A percentile compares a stretch with the other conserved stretches of the same genome.
Evolutionary conservation across 2,329 filamentous ascomycete genomes (phyloP).

Genomic region (Dendrostoma leiphaemia): DNA sequence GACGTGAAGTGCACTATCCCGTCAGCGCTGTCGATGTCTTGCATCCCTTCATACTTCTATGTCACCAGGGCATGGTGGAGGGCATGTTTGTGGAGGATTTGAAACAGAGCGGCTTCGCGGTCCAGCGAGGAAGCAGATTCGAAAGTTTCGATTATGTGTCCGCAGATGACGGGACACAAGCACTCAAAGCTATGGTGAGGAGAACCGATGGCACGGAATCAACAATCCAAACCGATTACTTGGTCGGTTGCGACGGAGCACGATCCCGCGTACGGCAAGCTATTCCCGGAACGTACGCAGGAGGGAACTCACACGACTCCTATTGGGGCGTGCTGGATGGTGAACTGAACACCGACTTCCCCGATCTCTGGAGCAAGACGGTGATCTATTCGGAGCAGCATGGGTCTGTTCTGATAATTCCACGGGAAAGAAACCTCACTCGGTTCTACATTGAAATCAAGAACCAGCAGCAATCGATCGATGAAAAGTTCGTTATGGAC

Average conservation of each 20-base stretch:
- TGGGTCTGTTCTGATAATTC: slow-evolving; percentile 70
- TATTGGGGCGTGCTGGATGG: slow-evolving; percentile 73
- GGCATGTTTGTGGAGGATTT: slow-evolving; percentile 56
- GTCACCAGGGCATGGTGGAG: slow-evolving; percentile 61
- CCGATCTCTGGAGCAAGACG: slow-evolving; percentile 73
- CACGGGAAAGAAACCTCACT: slow-evolving; percentile 70
- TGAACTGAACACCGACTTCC: slow-evolving; percentile 68
- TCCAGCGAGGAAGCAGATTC: slow-evolving; percentile 33
- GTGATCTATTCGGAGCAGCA: slow-evolving; percentile 65
- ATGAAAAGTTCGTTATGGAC: slow-evolving; percentile 69
- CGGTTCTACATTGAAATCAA: slow-evolving; percentile 60
- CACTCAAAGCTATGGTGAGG: slow-evolving; percentile 39
- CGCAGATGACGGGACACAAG: slow-evolving; percentile 28
- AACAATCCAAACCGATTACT: slow-evolving; percentile 19
- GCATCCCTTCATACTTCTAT: slow-evolving; percentile 32
- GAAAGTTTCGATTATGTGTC: slow-evolving; percentile 28
- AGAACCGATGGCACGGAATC: slow-evolving; percentile 29
- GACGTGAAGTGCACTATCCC: slow-evolving; percentile 30
- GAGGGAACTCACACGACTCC: slow-evolving; percentile 51
- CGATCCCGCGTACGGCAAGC: slow-evolving; percentile 67
- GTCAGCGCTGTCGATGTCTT: slow-evolving; percentile 29
- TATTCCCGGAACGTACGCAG: slow-evolving; percentile 56
- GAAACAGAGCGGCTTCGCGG: slow-evolving; percentile 44
- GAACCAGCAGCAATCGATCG: slow-evolving; percentile 35
- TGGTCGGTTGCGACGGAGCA: slow-evolving; percentile 50